phyloP scores from a whole-genome alignment of 2,329 filamentous ascomycete genomes.

The Colletotrichum chlorophyti region DNA sequence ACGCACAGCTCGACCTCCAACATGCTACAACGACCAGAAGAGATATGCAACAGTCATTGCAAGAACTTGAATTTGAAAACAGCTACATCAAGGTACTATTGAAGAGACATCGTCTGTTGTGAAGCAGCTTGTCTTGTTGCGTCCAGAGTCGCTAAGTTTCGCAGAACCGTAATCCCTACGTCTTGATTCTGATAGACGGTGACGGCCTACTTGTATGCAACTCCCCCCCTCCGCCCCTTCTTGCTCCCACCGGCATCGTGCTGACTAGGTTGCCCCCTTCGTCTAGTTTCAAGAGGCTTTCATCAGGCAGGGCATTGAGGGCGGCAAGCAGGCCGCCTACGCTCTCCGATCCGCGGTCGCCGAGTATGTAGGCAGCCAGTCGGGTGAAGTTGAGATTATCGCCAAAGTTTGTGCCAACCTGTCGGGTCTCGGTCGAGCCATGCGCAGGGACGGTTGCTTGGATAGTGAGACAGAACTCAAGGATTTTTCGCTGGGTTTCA shows the following conservation, averaged over 20 bases:
- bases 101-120: conserved; percentile 24
- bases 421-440: conserved; percentile 53
- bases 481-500: conserved; percentile 67
- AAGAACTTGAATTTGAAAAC: conserved; percentile 45
- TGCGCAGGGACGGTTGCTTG: conserved; percentile 56
- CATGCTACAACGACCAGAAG: conserved; percentile 55
- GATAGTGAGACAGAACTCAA: conserved; percentile 52
- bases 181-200: conserved; percentile 68
- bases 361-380: conserved; percentile 50
- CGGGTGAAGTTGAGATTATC: conserved; percentile 58
- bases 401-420: conserved; percentile 65
- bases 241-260: background rate
- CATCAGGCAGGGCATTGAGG: conserved; percentile 60
- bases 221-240: background rate
- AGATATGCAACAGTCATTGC: conserved; percentile 56
- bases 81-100: conserved; percentile 58
- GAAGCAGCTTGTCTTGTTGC: background rate
- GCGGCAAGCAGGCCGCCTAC: conserved; percentile 59
- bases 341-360: conserved; percentile 56
- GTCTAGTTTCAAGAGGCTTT: conserved; percentile 64
- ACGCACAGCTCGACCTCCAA: conserved; percentile 56
- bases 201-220: conserved; percentile 64
- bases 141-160: conserved; percentile 11
- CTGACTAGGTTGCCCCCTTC: conserved; percentile 1
- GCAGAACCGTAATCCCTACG: conserved; percentile 64